phyloP scores from a whole-genome alignment of 176 grass and related monocot species.

The Oryza glumipatula region DNA sequence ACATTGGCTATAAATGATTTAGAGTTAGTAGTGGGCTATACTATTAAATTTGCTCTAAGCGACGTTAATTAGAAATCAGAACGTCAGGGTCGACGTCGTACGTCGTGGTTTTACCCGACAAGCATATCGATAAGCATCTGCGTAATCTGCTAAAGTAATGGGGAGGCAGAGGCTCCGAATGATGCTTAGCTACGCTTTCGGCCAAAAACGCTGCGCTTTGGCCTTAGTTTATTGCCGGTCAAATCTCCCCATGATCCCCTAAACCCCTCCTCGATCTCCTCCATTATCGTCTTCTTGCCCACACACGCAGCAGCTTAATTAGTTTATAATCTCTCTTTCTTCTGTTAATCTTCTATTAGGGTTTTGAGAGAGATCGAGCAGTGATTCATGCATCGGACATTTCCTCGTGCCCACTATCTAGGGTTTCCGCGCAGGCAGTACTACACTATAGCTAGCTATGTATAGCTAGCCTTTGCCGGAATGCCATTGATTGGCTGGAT shows the following conservation, averaged over 20 bases:
- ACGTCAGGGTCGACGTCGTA: constrained; percentile 32
- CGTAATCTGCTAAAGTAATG: constrained; percentile 18
- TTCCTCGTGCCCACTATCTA: constrained; percentile 53
- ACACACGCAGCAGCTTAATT: background rate
- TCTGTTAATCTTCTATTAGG: constrained; percentile 13
- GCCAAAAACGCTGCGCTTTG: constrained; percentile 39
- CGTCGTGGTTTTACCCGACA: constrained; percentile 35
- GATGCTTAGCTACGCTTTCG: constrained; percentile 48
- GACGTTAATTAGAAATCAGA: background rate
- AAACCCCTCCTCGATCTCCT: constrained; percentile 59
- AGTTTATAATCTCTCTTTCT: background rate
- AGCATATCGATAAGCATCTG: constrained; percentile 51
- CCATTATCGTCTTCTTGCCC: background rate
- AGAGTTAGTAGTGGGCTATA: too few species aligned
- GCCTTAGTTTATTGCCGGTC: constrained; percentile 42
- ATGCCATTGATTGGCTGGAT: background rate
- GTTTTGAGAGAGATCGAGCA: background rate
- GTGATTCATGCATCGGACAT: constrained; percentile 31
- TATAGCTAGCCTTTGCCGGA: constrained; percentile 8
- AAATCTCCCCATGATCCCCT: constrained; percentile 55
- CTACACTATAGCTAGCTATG: background rate
- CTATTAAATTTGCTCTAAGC: too few species aligned
- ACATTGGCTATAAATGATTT: too few species aligned
- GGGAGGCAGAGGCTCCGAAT: constrained; percentile 5
- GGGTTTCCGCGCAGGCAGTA: constrained; percentile 23